Conservation (phyloP, 768 basidiomycete species). For the Sporobolomyces phaffii region DNA sequence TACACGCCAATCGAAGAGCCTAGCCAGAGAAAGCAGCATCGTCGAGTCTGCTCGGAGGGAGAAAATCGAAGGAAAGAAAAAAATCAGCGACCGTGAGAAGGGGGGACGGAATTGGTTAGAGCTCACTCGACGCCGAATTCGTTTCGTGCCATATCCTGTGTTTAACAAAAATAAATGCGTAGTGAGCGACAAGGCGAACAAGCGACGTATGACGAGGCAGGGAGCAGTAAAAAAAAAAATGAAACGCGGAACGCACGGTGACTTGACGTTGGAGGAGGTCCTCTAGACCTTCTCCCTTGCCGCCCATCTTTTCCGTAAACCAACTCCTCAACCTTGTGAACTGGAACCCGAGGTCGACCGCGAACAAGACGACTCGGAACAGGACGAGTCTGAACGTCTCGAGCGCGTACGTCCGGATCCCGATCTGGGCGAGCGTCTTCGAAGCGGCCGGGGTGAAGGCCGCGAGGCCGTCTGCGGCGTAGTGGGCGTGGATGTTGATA, state of each 20-base stretch:
- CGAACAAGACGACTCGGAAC: slow-evolving; percentile 62
- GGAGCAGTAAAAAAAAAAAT: too few species aligned
- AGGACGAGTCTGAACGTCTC: slow-evolving; percentile 52
- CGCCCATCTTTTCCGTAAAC: slow-evolving; percentile 48
- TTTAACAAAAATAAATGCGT: too few species aligned
- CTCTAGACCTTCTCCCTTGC: slow-evolving; percentile 60
- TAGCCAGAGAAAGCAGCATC: slow-evolving; percentile 20
- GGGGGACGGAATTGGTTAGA: too few species aligned
- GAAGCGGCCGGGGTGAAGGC: slow-evolving; percentile 52
- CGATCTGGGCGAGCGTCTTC: slow-evolving; percentile 36
- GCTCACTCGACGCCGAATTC: slow-evolving; percentile 66
- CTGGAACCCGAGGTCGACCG: slow-evolving; percentile 70
- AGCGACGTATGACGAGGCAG: too few species aligned
- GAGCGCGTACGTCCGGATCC: slow-evolving; percentile 44
- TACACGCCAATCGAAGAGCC: background rate
- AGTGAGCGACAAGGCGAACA: slow-evolving; percentile 2
- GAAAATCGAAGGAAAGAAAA: background rate
- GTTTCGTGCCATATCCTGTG: slow-evolving; percentile 59
- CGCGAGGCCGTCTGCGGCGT: slow-evolving; percentile 51
- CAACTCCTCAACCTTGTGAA: slow-evolving; percentile 53
- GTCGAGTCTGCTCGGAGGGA: background rate
- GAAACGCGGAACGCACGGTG: slow-evolving; percentile 47
- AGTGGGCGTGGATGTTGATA: slow-evolving; percentile 79
- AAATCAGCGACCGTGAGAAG: slow-evolving; percentile 49
- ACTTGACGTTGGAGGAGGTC: slow-evolving; percentile 72